Evolutionary conservation across 805 yeast species (phyloP), one percentile per base, ranked within the genome.

Genomic region (Crinitomyces ghanaensis): DNA sequence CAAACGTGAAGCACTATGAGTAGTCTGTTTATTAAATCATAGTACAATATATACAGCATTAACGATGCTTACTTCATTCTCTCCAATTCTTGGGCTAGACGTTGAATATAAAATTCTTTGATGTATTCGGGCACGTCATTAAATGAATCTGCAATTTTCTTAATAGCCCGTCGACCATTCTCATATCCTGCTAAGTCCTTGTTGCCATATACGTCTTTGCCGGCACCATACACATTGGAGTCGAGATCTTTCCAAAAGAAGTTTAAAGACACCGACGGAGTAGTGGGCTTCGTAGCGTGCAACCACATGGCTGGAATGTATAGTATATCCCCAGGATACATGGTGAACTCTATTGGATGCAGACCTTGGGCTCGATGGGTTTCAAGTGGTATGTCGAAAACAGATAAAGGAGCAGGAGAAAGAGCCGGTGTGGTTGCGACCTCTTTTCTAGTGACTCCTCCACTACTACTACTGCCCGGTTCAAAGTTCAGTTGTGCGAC

Each of bases 281-380:
- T 31, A 9, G 45, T 29, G 2, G 58, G 53, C n/a, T 37, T 37
- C 8, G 59, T 54, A 15, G 63, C 61, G 38, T 59, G 62, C 4
- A 57, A 40, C 65, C 65, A 59, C 47, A 54, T 41, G 4, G 62
- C 37, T 6, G 65, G 65, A 20, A 59, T 49, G 30, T 49, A 54
- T 6, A 60, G 26, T 15, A 57, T 42, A 36, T 60, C 65, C 4
- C 65, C 63, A 1, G 63, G 59, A 9, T 43, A 19, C 53, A 59
- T 46, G 12, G 40, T 31, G 14, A 44, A 35, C 33, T 57, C 61
- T 19, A 42, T 35, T 4, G 63, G 59, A 16, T 46, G 49, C 5
- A 28, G 23, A 9, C 34, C 28, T n/a, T n/a, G n/a, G 6, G 23
- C 35, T 20, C 24, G 33, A 15, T 24, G 30, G 6, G 22, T 17